Evolutionary conservation across 768 basidiomycete genomes (phyloP), one percentile per base, ranked within the genome.

Genomic region (Boletus rufocinnamomeus): DNA sequence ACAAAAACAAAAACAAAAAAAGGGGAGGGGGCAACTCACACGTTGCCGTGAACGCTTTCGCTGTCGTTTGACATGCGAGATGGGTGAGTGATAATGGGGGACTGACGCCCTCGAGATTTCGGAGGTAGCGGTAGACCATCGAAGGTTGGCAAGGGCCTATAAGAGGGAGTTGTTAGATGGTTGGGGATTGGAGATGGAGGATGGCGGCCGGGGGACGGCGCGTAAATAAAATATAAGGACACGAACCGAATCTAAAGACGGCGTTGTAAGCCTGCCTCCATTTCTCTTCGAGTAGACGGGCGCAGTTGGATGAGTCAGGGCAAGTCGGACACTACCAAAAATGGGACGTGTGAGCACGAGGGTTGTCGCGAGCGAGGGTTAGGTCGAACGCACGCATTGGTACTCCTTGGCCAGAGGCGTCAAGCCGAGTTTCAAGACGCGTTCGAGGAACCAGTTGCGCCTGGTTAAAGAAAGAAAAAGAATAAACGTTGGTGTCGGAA

Each of bases 381-480:
- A 11, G 37, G n/a, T 21, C 34, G 13, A 19, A 76, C 85, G 63
- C 69, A 94, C 93, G 69, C 95, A 97, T 84, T 91, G 88, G 66
- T 97, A 97, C 67, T 97, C 95, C 71, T 95, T 95, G n/a, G 91
- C 84, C 25, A 96, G 81, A 61, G 88, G 84, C 0, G 90, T 89
- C 41, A 93, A 77, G 2, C 93, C 93, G 11, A 98, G 84, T 70
- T 97, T 97, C 61, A 97, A 79, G 17, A 98, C 89, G 21, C 95
- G 85, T 71, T 98, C 95, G 21, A 97, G 82, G 75, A 97, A 97
- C 95, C 95, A 97, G 54, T 88, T 95, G 57, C 95, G 84, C 37
- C 93, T 93, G 63, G 32, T 3, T 10, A 37, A 27, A 27, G 5
- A 3, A 27, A 27, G 2, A 27, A 27, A 3, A 30, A 1, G 1